These are phyloP conservation scores for Asterochloris erici DNA, from an alignment of 139 green algal genomes.

Conservation along the genomic window DNA sequence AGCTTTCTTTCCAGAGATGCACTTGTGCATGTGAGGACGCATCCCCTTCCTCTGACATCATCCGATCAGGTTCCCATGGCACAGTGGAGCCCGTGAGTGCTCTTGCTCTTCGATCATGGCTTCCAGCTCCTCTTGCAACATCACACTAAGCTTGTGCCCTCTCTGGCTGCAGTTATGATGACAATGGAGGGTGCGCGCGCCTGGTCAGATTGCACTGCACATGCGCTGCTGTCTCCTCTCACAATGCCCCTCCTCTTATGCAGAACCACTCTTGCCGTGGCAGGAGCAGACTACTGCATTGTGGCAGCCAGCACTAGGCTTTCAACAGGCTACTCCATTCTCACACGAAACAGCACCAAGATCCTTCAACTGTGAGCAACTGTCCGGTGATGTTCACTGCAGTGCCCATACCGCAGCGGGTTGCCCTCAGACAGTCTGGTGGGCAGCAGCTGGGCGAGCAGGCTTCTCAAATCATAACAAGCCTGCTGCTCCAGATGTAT, in stretches of 20 bases:
- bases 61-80: too few species aligned
- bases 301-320: slow-evolving; percentile 91
- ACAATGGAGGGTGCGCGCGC: slow-evolving; percentile 65
- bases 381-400: background rate
- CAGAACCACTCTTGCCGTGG: slow-evolving; percentile 89
- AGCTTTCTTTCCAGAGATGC: too few species aligned
- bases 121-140: too few species aligned
- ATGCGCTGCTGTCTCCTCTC: background rate
- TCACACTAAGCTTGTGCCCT: too few species aligned
- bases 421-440: too few species aligned
- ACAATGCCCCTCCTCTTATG: slow-evolving; percentile 9
- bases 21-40: too few species aligned
- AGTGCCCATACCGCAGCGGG: background rate
- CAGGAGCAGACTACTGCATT: slow-evolving; percentile 94
- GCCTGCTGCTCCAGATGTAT: too few species aligned
- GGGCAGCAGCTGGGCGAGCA: too few species aligned
- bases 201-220: background rate
- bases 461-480: too few species aligned
- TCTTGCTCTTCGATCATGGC: too few species aligned
- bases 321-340: slow-evolving; percentile 93
- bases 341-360: slow-evolving; percentile 84
- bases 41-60: too few species aligned
- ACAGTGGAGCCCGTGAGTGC: too few species aligned
- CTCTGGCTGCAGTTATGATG: slow-evolving; percentile 55
- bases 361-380: slow-evolving; percentile 77